phyloP scores from a whole-genome alignment of 148 eudicot species.

The Camellia sinensis region DNA sequence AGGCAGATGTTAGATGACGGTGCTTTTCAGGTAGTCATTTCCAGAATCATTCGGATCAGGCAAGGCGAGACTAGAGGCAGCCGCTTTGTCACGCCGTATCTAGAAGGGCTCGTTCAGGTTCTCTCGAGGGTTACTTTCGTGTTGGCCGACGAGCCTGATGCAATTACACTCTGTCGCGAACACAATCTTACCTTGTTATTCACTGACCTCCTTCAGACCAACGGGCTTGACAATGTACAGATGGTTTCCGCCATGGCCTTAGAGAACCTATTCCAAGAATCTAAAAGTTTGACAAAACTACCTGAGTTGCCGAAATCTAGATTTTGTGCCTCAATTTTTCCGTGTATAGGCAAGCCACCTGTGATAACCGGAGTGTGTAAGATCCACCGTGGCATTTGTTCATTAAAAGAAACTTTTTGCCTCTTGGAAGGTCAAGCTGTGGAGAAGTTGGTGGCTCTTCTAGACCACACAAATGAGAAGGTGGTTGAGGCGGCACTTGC shows the following conservation, averaged over 20 bases:
- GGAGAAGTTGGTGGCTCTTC: conserved; percentile 61
- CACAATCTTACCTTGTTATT: conserved; percentile 50
- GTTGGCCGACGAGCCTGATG: conserved; percentile 53
- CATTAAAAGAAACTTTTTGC: conserved; percentile 64
- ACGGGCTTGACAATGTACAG: conserved; percentile 75
- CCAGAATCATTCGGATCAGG: conserved; percentile 50
- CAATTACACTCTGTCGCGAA: conserved; percentile 54
- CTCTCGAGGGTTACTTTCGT: conserved; percentile 70
- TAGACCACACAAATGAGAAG: conserved; percentile 77
- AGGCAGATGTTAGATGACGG: conserved; percentile 60
- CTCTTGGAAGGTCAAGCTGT: conserved; percentile 78
- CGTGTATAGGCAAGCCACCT: conserved; percentile 64
- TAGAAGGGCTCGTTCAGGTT: conserved; percentile 80
- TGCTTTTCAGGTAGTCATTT: conserved; percentile 49
- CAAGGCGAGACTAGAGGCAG: conserved; percentile 68
- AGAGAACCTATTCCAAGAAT: conserved; percentile 66
- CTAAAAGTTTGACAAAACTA: conserved; percentile 51
- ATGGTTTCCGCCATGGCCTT: conserved; percentile 79
- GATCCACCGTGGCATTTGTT: conserved; percentile 72
- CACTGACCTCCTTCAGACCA: conserved; percentile 61
- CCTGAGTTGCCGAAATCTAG: conserved; percentile 55
- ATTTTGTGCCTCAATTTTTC: conserved; percentile 46
- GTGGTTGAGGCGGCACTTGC: conserved; percentile 87
- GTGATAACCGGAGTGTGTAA: conserved; percentile 56
- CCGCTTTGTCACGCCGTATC: conserved; percentile 68